Base-by-base conservation (phyloP, 2,329 filamentous ascomycete species). In the Seiridium unicorne region DNA sequence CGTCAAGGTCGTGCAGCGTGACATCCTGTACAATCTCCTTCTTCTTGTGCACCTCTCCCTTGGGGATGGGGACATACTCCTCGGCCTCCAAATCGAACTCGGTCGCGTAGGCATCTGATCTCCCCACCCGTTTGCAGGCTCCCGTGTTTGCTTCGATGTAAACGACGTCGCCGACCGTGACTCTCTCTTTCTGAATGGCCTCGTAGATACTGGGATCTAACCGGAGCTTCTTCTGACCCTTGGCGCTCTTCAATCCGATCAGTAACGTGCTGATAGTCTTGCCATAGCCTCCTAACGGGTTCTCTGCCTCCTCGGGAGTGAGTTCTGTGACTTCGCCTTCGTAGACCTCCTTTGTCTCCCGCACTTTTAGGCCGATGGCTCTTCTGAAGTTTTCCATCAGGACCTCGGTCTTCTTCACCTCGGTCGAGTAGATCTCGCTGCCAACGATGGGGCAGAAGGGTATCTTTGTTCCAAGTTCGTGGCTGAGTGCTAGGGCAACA, bases 1-100 rank as follows among this genome's bases (percentile, higher is more conserved):
- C 90, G 72, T 99, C 95, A 60, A 99, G 82, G 73, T 99, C 95
- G 76, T 99, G 95, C 65, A 99, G 84, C 51, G 95, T 97, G 64
- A 99, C 95, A 71, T 99, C 95, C 76, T 99, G 95, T 42, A 99
- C 95, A 68, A 99, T 96, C 79, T 99, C 95, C 83, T 99, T 99
- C 87, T 62, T 98, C 86, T 99, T 99, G 82, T 98, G 95, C 58
- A 99, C 95, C 72, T 99, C 95, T 61, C 95, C 95, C 81, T 99
- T 99, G 60, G 95, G 95, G 64, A 99, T 96, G 5, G 95, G 95
- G 65, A 99, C 95, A 75, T 99, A 99, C 78, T 99, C 95, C 78
- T 99, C 95, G 2, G 95, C 95, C 80, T 99, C 95, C 55, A 99
- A 87, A 74, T 99, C 95, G 74, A 99, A 99, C 75, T 99, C 95